Percentiles rank a stretch among this genome's conserved stretches.
These are phyloP conservation scores for Pythium guiyangense DNA, from an alignment of 352 stramenopile genomes.

Conservation along the genomic window DNA sequence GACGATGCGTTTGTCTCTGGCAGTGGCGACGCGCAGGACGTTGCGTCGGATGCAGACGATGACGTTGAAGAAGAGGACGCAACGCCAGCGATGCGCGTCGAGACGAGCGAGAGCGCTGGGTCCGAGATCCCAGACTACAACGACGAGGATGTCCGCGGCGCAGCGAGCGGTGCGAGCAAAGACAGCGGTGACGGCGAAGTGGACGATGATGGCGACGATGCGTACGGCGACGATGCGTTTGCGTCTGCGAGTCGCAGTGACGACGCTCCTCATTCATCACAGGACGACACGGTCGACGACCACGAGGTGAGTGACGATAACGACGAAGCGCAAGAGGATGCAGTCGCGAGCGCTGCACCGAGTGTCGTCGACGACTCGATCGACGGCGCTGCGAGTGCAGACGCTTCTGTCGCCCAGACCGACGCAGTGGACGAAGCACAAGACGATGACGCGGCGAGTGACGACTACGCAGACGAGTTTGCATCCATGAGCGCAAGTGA, in stretches of 20 bases:
- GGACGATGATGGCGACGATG: not conserved
- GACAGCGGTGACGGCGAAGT: no score
- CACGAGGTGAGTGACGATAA: not conserved
- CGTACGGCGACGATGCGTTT: not conserved
- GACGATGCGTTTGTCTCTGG: slow-evolving; percentile 11
- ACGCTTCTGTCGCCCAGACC: not conserved
- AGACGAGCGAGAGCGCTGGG: no score
- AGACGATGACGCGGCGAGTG: not conserved
- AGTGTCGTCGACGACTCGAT: not conserved
- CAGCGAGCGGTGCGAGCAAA: no score
- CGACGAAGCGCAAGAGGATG: not conserved
- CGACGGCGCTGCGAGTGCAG: not conserved
- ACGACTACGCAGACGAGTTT: slow-evolving; percentile 15
- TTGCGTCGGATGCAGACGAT: not conserved
- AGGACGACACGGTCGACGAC: not conserved
- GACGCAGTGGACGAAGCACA: not conserved
- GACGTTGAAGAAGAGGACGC: not conserved
- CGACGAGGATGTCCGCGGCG: not conserved
- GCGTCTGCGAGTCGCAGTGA: not conserved
- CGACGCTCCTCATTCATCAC: not conserved
- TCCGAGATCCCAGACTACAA: not conserved
- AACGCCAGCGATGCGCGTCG: not conserved
- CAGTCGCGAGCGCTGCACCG: not conserved
- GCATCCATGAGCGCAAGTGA: slow-evolving; percentile 10
- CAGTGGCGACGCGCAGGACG: not conserved